phyloP scores from a whole-genome alignment of 495 filamentous ascomycete species.

The Penicillium lividum region DNA sequence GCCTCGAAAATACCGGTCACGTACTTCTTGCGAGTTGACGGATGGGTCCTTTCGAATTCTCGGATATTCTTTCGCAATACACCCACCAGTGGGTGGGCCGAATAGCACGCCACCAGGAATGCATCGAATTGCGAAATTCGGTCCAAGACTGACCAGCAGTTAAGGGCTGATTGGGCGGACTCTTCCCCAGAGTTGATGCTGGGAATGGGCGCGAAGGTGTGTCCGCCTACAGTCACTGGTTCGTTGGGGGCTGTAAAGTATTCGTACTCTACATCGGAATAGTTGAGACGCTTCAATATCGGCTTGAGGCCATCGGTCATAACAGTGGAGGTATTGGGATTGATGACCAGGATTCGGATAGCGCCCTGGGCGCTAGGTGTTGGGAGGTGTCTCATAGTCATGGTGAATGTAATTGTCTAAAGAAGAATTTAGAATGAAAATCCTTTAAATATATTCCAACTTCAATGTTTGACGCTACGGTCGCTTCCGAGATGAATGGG shows the following conservation, averaged over 20 bases:
- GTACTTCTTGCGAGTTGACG: constrained; percentile 40
- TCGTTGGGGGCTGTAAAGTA: constrained; percentile 58
- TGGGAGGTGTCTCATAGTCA: constrained; percentile 6
- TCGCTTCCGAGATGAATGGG: constrained; percentile 8
- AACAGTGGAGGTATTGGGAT: constrained; percentile 80
- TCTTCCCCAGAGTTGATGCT: constrained; percentile 53
- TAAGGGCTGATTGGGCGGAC: constrained; percentile 53
- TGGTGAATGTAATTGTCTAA: constrained; percentile 7
- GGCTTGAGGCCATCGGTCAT: constrained; percentile 80
- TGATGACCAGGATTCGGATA: constrained; percentile 73
- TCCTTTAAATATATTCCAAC: not conserved
- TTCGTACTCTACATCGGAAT: constrained; percentile 48
- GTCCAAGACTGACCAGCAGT: constrained; percentile 58
- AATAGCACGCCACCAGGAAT: constrained; percentile 87
- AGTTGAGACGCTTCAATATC: constrained; percentile 55
- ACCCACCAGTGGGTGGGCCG: constrained; percentile 77
- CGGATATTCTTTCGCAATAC: constrained; percentile 49
- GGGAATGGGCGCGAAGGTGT: constrained; percentile 31
- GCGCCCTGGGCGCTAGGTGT: constrained; percentile 15
- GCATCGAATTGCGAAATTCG: constrained; percentile 63
- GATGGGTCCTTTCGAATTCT: constrained; percentile 23
- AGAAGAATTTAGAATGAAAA: no score
- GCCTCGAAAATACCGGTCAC: constrained; percentile 91
- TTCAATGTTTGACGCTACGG: not conserved
- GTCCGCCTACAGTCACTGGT: constrained; percentile 30